Evolutionary conservation across 1,284 basidiomycete species (phyloP).

Genomic region (Moesziomyces sp.): DNA sequence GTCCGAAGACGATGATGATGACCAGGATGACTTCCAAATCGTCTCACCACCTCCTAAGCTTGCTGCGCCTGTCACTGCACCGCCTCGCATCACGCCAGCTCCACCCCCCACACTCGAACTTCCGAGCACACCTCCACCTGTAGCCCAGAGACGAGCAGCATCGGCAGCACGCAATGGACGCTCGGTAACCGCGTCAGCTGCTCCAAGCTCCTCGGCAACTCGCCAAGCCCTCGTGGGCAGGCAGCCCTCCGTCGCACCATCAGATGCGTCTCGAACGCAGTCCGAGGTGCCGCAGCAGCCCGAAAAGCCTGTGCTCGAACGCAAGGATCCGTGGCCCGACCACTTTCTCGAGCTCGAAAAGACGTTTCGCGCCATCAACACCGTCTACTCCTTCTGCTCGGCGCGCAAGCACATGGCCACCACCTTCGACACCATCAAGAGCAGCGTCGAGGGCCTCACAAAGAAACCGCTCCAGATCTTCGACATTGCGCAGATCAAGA

Average conservation of each 20-base stretch:
- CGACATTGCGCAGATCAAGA: constrained; percentile 87
- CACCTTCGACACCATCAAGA: constrained; percentile 80
- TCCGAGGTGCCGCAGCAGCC: constrained; percentile 9
- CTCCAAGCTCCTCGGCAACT: constrained; percentile 3
- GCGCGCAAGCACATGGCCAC: constrained; percentile 83
- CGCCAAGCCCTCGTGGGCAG: constrained; percentile 29
- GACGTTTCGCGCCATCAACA: constrained; percentile 81
- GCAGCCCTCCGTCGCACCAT: constrained; percentile 28
- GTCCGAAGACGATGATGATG: constrained; percentile 46
- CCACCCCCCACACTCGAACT: constrained; percentile 6
- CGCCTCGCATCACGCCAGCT: constrained; percentile 7
- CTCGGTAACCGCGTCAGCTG: constrained; percentile 21
- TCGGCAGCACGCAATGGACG: constrained; percentile 14
- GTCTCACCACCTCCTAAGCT: constrained; percentile 12
- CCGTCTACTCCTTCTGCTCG: constrained; percentile 86
- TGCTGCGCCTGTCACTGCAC: background rate
- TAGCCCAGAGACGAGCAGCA: constrained; percentile 10
- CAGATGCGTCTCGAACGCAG: constrained; percentile 19
- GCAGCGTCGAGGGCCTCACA: constrained; percentile 80
- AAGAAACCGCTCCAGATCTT: constrained; percentile 81
- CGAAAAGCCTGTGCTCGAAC: constrained; percentile 34
- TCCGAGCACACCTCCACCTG: constrained; percentile 15
- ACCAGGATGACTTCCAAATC: constrained; percentile 27
- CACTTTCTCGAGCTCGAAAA: constrained; percentile 68
- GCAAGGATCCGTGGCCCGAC: constrained; percentile 65